A percentile compares a stretch with the other conserved stretches of the same genome.
phyloP scores from a whole-genome alignment of 805 yeast genomes.

The Yamadazyma nakazawae region DNA sequence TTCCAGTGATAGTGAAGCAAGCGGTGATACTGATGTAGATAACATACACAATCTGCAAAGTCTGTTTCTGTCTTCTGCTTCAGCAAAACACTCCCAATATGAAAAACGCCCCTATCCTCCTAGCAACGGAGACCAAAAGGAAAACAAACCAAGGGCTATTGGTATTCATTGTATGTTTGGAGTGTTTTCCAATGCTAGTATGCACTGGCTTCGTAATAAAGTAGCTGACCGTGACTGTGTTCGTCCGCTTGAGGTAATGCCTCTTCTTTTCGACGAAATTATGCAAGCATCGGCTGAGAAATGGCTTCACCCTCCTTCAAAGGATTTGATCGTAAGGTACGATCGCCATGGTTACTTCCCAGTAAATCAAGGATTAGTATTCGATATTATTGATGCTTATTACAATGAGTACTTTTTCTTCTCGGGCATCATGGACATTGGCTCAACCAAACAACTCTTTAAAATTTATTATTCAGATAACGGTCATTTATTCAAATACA shows the following conservation, averaged over 20 bases:
- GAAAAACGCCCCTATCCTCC: too few species aligned
- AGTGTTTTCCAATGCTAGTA: conserved; percentile 27
- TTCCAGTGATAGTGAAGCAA: background rate
- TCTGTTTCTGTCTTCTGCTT: conserved; percentile 14
- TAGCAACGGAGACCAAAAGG: background rate
- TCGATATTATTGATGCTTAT: conserved; percentile 24
- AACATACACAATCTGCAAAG: background rate
- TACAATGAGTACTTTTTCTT: conserved; percentile 17
- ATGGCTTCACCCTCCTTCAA: conserved; percentile 10
- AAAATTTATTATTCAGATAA: conserved; percentile 18
- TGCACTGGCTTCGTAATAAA: conserved; percentile 25
- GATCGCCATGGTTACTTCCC: conserved; percentile 15
- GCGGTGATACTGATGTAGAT: background rate
- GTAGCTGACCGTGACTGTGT: conserved; percentile 19
- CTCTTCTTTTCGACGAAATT: conserved; percentile 18
- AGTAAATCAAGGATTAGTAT: conserved; percentile 16
- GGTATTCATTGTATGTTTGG: conserved; percentile 27
- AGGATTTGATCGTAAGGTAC: conserved; percentile 13
- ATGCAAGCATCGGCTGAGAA: conserved; percentile 14
- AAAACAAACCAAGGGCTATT: background rate
- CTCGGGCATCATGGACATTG: conserved; percentile 14
- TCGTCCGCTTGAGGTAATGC: conserved; percentile 25
- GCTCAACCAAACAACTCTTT: conserved; percentile 20
- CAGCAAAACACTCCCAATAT: conserved; percentile 12
- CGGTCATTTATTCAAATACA: conserved; percentile 16